Evolutionary conservation across 441 rosid species (phyloP).

Genomic region (Breynia disticha): DNA sequence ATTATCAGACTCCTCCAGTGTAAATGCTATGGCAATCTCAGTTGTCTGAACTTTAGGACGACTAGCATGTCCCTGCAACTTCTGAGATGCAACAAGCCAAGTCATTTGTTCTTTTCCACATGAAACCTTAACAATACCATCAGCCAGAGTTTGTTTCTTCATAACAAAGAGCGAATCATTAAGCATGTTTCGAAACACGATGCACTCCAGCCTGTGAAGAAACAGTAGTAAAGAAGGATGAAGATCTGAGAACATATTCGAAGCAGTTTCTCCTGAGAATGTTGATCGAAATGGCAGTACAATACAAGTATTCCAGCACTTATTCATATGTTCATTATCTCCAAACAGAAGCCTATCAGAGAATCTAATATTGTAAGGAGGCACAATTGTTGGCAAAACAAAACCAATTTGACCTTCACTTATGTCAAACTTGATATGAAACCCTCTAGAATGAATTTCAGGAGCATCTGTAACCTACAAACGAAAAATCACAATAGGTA

Average conservation of each 20-base stretch:
- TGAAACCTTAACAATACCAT: constrained; percentile 74
- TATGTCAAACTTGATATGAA: constrained; percentile 92
- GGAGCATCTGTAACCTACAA: constrained; percentile 91
- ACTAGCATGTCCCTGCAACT: constrained; percentile 47
- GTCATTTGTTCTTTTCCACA: constrained; percentile 68
- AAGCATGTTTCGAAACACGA: constrained; percentile 64
- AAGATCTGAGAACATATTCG: constrained; percentile 87
- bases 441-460: constrained; percentile 99
- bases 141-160: constrained; percentile 70
- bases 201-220: constrained; percentile 85
- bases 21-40: constrained; percentile 82
- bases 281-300: constrained; percentile 80
- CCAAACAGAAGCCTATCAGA: constrained; percentile 38
- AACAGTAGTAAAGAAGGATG: constrained; percentile 92
- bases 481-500: constrained; percentile 14
- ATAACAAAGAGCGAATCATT: constrained; percentile 60
- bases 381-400: constrained; percentile 75
- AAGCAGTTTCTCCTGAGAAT: constrained; percentile 46
- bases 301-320: constrained; percentile 84
- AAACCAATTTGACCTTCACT: constrained; percentile 96
- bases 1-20: constrained; percentile 55
- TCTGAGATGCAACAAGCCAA: constrained; percentile 88
- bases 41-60: constrained; percentile 62
- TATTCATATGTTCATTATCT: constrained; percentile 26
- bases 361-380: constrained; percentile 57